Evolutionary conservation across 768 basidiomycete genomes (phyloP).

Genomic region (Amanita pseudoporphyria): DNA sequence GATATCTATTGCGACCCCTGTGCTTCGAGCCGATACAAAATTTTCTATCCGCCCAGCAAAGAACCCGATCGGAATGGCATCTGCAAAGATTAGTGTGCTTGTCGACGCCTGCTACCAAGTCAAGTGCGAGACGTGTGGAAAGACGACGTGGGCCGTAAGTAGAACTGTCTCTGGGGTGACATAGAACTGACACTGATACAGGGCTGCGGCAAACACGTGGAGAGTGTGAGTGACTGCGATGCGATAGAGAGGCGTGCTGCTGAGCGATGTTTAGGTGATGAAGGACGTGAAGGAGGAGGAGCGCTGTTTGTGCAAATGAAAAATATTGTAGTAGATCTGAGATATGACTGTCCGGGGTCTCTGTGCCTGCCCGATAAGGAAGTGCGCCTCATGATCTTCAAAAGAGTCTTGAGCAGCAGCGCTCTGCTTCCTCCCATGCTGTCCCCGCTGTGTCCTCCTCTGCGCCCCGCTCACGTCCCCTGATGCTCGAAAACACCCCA

Average conservation of each 20-base stretch:
- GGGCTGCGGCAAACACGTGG: slow-evolving; percentile 66
- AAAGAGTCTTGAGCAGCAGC: slow-evolving; percentile 9
- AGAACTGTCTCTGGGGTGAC: background rate
- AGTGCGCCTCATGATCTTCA: slow-evolving; percentile 24
- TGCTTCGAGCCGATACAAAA: background rate
- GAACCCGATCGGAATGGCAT: background rate
- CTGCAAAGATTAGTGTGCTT: slow-evolving; percentile 17
- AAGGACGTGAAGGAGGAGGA: slow-evolving; percentile 35
- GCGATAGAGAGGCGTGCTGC: background rate
- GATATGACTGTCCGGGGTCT: slow-evolving; percentile 8
- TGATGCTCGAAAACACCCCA: slow-evolving; percentile 13
- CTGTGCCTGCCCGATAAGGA: slow-evolving; percentile 15
- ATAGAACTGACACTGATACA: slow-evolving; percentile 20
- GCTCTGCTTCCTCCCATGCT: slow-evolving; percentile 9
- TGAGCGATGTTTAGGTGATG: slow-evolving; percentile 30
- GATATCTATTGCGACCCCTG: background rate
- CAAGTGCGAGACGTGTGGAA: slow-evolving; percentile 51
- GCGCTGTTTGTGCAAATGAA: slow-evolving; percentile 28
- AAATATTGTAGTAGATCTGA: slow-evolving; percentile 4
- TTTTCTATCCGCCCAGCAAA: background rate
- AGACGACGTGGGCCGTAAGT: slow-evolving; percentile 64
- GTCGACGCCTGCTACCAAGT: slow-evolving; percentile 47
- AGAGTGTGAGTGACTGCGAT: slow-evolving; percentile 37
- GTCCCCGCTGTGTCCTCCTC: slow-evolving; percentile 9
- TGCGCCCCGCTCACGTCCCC: slow-evolving; percentile 17